Evolutionary conservation across 2,329 filamentous ascomycete genomes (phyloP), one percentile per base, ranked within the genome.

Genomic region (Metarhizium sp.): DNA sequence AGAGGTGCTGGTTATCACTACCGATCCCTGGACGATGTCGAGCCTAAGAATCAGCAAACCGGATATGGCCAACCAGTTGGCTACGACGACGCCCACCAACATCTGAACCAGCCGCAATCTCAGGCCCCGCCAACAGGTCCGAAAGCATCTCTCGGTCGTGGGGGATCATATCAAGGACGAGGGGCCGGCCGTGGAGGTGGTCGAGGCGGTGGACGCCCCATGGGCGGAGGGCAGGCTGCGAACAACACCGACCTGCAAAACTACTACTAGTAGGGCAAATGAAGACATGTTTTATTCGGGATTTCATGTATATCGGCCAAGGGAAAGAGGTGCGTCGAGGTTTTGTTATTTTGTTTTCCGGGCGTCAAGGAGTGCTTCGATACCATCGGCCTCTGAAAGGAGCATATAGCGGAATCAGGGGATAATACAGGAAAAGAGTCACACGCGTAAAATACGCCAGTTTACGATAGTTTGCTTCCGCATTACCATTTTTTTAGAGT

Each of bases 21-120:
- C 66, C 78, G 79, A 56, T 88, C 85, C 2, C 75, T 89, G 2
- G 86, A 89, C 65, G 86, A 90, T 61, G 75, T 84, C 32, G 78
- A 77, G 30, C 71, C 73, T 47, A 73, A 73, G 50, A 75, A 77
- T 48, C 72, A 72, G 57, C 73, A 75, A 40, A n/a, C 70, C 34
- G 73, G 72, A 10, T 73, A 71, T 50, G 68, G 69, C 10, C 65
- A 70, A 58, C 67, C 68, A 40, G 72, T 78, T n/a, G 74, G 74
- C 46, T 80, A 79, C 58, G 76, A 78, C 50, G 77, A 79, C 59
- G 65, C 66, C 66, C 59, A 61, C 47, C 61, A 64, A 48, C 59
- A 65, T 50, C 64, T 64, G 36, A 62, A 49, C 55, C 64, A 61
- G n/a, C 55, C 52, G 38, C 50, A 49, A 53, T 55, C n/a, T 29